phyloP scores from a whole-genome alignment of 805 yeast species.

The Hermanozyma aechmeae region DNA sequence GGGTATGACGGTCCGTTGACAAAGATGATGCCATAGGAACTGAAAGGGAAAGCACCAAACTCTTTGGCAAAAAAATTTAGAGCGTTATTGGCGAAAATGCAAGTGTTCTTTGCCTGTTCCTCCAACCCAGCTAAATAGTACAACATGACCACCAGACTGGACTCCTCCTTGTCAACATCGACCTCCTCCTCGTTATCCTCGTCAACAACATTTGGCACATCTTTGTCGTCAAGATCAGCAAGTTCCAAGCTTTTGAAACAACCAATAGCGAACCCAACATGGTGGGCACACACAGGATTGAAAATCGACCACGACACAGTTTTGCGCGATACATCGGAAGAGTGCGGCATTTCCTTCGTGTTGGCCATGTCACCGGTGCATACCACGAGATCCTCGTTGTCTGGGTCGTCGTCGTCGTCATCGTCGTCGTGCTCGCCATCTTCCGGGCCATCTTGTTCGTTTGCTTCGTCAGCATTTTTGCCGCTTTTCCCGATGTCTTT shows the following conservation, averaged over 20 bases:
- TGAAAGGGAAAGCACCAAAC: slow-evolving; percentile 88
- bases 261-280: slow-evolving; percentile 91
- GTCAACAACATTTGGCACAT: slow-evolving; percentile 21
- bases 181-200: slow-evolving; percentile 21
- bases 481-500: slow-evolving; percentile 48
- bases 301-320: slow-evolving; percentile 62
- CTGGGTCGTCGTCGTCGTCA: slow-evolving; percentile 37
- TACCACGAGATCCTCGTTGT: slow-evolving; percentile 45
- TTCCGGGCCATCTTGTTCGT: slow-evolving; percentile 6
- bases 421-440: slow-evolving; percentile 28
- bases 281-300: slow-evolving; percentile 88
- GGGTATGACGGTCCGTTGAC: slow-evolving; percentile 27
- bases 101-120: slow-evolving; percentile 56
- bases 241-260: slow-evolving; percentile 64
- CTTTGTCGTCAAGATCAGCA: slow-evolving; percentile 29
- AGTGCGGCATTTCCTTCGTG: slow-evolving; percentile 64
- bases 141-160: slow-evolving; percentile 36
- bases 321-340: slow-evolving; percentile 66
- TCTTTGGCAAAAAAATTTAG: slow-evolving; percentile 78
- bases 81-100: slow-evolving; percentile 67
- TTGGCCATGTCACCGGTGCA: slow-evolving; percentile 65
- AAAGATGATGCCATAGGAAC: slow-evolving; percentile 70
- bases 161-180: slow-evolving; percentile 20
- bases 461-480: slow-evolving; percentile 5
- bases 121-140: slow-evolving; percentile 56